These are phyloP conservation scores for Diplodia sapinea DNA, from an alignment of 2,329 filamentous ascomycete species.

Conservation along the genomic window DNA sequence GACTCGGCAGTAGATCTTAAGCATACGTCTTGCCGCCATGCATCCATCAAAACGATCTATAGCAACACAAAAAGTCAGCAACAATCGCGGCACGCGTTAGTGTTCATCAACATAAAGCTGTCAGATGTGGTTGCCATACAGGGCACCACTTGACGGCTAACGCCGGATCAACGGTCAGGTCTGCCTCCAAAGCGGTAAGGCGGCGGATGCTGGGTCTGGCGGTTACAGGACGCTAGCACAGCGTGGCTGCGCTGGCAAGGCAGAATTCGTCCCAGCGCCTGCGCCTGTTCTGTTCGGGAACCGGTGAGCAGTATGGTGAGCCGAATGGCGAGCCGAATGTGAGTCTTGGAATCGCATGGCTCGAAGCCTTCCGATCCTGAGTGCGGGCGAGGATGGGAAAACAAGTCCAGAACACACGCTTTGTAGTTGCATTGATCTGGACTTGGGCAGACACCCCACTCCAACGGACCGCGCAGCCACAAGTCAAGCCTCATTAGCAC, in stretches of 20 bases:
- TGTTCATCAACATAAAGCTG: not conserved
- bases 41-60: not conserved
- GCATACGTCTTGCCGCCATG: not conserved
- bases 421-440: not conserved
- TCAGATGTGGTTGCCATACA: not conserved
- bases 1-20: conserved; percentile 17
- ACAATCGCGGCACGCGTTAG: not conserved
- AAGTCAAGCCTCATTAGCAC: conserved; percentile 13
- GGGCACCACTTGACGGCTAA: not conserved
- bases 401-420: not conserved
- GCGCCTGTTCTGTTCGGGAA: conserved; percentile 6
- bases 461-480: not conserved
- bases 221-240: conserved; percentile 19
- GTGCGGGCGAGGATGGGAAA: not conserved
- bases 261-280: conserved; percentile 5
- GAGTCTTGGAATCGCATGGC: not conserved
- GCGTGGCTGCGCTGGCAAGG: conserved; percentile 26
- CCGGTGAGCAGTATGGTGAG: conserved; percentile 2
- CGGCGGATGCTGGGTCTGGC: conserved; percentile 7
- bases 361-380: not conserved
- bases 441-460: not conserved
- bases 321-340: not conserved
- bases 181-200: conserved; percentile 14
- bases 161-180: not conserved
- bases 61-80: not conserved